Evolutionary conservation across 805 yeast genomes (phyloP), one percentile per base, ranked within the genome.

Genomic region (Candida cerambycidarum): DNA sequence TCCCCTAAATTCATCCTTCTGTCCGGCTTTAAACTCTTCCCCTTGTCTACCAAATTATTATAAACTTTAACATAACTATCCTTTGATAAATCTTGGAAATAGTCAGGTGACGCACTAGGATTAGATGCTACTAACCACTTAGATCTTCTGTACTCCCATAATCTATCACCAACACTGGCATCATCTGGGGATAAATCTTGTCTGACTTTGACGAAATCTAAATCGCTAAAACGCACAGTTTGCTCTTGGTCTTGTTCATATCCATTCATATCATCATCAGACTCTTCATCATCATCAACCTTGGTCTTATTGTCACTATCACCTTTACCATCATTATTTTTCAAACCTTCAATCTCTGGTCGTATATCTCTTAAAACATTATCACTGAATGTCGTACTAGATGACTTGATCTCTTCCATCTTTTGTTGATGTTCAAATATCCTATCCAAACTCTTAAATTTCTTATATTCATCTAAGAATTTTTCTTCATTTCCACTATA

Each of bases 1-100:
- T 89, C 96, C 44, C 69, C 71, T 53, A 92, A 73, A 60, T 86
- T 88, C 63, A 92, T 69, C 12, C 89, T 86, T 44, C 59, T 63
- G 27, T 58, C 64, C 43, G 70, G 70, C 54, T 79, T 82, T 54
- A 92, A 71, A 5, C 78, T 73, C 52, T 81, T 80, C 28, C 83
- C 82, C 55, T 84, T 83, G 33, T 83, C 78, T 19, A 90, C 84
- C 53, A 92, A 67, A 49, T 76, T 76, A 43, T 75, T 75, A 61
- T 89, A 92, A 8, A 92, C 75, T 15, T 78, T 73, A 3, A 77
- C 65, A 52, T 82, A 82, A 43, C 76, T 73, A 37, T 76, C 79
- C 36, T 69, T 62, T 14, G 79, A 71, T 35, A 76, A 61, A 45
- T 62, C 63, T n/a, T 50, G 56, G 28, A 69, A 52, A 13, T 60